Evolutionary conservation across 228 moss, liverwort and hornwort genomes (phyloP).

Genomic region (Sphagnum magellanicum): DNA sequence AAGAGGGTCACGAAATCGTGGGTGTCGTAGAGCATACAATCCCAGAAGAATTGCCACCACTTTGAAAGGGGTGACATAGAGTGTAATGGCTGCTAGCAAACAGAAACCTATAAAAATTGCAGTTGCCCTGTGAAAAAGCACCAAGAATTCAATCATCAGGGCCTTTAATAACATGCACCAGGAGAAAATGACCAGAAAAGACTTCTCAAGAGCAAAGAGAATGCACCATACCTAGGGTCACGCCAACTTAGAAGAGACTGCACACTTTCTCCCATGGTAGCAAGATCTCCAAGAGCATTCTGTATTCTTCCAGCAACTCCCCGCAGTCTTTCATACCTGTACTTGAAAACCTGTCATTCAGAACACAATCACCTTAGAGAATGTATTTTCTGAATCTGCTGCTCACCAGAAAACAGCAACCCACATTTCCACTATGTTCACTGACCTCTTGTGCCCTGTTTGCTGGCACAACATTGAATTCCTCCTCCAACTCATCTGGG

Average conservation of each 20-base stretch:
- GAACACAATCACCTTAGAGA: neutral
- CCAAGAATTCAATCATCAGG: no score
- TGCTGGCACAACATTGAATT: conserved; percentile 86
- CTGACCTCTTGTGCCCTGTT: conserved; percentile 68
- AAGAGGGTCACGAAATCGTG: conserved; percentile 1
- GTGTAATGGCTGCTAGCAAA: conserved; percentile 3
- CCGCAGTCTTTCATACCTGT: conserved; percentile 47
- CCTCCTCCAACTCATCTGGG: conserved; percentile 85
- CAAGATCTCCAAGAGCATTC: conserved; percentile 40
- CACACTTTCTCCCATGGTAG: conserved; percentile 47
- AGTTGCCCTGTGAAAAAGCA: conserved; percentile 15
- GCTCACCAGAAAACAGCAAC: no score
- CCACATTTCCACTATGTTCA: no score
- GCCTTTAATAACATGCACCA: no score
- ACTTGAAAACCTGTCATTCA: conserved; percentile 23
- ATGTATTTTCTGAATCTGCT: no score
- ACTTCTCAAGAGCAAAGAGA: no score
- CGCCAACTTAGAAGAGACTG: conserved; percentile 62
- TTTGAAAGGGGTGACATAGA: conserved; percentile 1
- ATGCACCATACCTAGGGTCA: conserved; percentile 37
- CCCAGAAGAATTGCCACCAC: conserved; percentile 1
- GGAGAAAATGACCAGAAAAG: no score
- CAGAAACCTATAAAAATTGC: conserved; percentile 20
- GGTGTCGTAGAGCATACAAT: neutral
- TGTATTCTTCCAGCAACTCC: conserved; percentile 51